These are phyloP conservation scores for Penicillium sp. DNA, from an alignment of 2,329 filamentous ascomycete genomes.

Conservation along the genomic window DNA sequence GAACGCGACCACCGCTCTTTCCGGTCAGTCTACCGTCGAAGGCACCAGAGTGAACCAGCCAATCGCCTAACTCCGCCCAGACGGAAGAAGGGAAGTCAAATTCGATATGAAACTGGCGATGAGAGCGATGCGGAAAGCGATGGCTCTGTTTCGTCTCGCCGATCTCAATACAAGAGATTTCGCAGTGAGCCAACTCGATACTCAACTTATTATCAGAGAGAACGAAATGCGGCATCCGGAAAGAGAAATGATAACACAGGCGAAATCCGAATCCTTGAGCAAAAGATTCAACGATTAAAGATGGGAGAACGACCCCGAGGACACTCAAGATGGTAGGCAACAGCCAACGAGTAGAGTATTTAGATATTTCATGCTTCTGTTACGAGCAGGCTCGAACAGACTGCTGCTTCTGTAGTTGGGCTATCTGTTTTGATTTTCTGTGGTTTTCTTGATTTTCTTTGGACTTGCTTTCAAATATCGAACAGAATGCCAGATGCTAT, in stretches of 20 bases:
- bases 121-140: slow-evolving; percentile 1
- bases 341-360: background rate
- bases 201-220: slow-evolving; percentile 31
- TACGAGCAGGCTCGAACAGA: background rate
- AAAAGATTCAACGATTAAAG: background rate
- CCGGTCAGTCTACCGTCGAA: background rate
- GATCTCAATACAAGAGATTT: slow-evolving; percentile 2
- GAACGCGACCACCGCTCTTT: background rate
- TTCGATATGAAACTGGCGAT: slow-evolving; percentile 1
- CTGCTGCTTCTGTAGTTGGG: background rate
- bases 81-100: background rate
- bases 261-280: background rate
- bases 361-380: background rate
- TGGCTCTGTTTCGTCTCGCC: background rate
- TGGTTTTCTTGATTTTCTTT: too few species aligned
- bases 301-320: background rate
- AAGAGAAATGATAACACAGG: background rate
- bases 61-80: background rate
- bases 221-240: background rate
- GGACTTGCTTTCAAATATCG: background rate
- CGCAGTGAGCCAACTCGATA: slow-evolving; percentile 2
- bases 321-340: background rate
- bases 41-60: background rate
- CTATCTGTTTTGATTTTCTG: background rate
- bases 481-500: background rate